Conservation (phyloP, 768 basidiomycete genomes). For the Phylloporus sp. region DNA sequence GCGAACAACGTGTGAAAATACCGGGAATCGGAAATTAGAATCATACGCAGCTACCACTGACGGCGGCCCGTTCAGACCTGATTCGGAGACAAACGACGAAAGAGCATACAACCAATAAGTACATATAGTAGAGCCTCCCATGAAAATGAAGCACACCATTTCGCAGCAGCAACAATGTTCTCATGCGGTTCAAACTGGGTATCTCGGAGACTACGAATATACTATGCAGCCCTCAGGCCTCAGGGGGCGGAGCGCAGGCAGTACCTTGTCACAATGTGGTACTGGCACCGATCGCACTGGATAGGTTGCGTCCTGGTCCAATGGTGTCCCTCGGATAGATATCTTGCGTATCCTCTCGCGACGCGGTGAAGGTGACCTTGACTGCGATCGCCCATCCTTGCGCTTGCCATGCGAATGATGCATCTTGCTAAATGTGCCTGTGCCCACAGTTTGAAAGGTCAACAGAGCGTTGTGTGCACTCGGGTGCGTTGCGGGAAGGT, state of each 20-base stretch:
- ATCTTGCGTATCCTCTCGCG: not conserved
- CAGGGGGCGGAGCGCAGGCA: not conserved
- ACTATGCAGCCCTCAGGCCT: not conserved
- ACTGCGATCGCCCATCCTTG: not conserved
- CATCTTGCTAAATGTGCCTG: slow-evolving; percentile 15
- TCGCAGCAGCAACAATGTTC: not conserved
- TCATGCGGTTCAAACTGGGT: not conserved
- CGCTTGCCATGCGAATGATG: slow-evolving; percentile 1
- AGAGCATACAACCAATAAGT: not conserved
- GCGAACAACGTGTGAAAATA: no score
- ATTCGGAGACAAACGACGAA: no score
- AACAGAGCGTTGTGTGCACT: slow-evolving; percentile 51
- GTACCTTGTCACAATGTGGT: not conserved
- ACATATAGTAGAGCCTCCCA: not conserved
- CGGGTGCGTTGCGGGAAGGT: slow-evolving; percentile 51
- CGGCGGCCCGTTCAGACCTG: no score
- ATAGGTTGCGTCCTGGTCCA: not conserved
- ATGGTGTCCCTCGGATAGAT: not conserved
- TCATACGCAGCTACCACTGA: no score
- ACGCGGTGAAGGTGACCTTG: not conserved
- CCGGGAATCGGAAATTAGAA: no score
- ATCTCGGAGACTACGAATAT: not conserved
- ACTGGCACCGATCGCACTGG: not conserved
- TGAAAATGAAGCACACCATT: not conserved
- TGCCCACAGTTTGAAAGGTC: slow-evolving; percentile 27